Percentiles rank a stretch among this genome's conserved stretches.
Evolutionary conservation across 1,139 yeast genomes (phyloP).

Genomic region (Geotrichum klebahnii): DNA sequence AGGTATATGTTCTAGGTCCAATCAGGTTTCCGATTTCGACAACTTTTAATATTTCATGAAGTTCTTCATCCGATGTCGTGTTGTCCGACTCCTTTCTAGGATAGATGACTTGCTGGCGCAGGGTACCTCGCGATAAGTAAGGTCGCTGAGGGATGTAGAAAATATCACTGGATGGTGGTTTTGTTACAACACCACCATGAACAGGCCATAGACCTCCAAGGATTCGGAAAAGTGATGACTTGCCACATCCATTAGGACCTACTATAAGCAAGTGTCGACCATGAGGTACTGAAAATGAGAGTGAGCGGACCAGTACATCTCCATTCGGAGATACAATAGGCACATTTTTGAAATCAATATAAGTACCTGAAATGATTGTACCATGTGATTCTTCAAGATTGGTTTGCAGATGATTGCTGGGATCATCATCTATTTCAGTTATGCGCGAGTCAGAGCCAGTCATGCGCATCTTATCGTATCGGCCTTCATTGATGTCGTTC

Average conservation of each 20-base stretch:
- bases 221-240: conserved; percentile 83
- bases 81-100: conserved; percentile 69
- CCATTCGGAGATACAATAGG: conserved; percentile 82
- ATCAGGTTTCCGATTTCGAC: conserved; percentile 40
- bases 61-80: conserved; percentile 56
- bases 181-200: conserved; percentile 52
- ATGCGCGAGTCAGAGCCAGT: conserved; percentile 22
- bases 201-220: conserved; percentile 95
- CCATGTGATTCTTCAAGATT: conserved; percentile 24
- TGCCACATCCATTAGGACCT: conserved; percentile 95
- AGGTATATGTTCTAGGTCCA: conserved; percentile 28
- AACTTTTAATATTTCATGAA: conserved; percentile 55
- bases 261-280: conserved; percentile 87
- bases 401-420: conserved; percentile 11
- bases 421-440: conserved; percentile 12
- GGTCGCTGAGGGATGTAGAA: conserved; percentile 93
- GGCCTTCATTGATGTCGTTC: conserved; percentile 47
- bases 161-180: conserved; percentile 66
- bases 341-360: conserved; percentile 66
- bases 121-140: conserved; percentile 68
- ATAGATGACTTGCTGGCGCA: conserved; percentile 84
- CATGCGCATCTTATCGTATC: conserved; percentile 34
- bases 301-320: conserved; percentile 62
- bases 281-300: conserved; percentile 66
- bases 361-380: conserved; percentile 48